phyloP scores from a whole-genome alignment of 2,329 filamentous ascomycete genomes.

The Cladosporium halotolerans region DNA sequence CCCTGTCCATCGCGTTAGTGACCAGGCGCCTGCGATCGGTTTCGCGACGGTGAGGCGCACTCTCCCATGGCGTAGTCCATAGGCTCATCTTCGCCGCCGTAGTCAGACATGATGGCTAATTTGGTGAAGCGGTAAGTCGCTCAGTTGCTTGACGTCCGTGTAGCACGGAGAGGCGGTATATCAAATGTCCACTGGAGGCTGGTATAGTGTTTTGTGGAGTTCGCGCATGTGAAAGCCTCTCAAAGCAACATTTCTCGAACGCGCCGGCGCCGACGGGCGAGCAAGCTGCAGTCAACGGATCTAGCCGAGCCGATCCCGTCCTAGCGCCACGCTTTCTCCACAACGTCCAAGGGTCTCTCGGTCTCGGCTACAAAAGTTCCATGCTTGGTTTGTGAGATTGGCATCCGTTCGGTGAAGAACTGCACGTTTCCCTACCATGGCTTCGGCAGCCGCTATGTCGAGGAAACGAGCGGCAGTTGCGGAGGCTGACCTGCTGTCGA shows the following conservation, averaged over 20 bases:
- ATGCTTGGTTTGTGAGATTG: background rate
- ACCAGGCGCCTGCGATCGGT: background rate
- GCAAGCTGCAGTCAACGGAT: conserved; percentile 4
- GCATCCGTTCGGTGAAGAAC: background rate
- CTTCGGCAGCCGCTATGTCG: conserved; percentile 9
- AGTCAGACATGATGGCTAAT: conserved; percentile 37
- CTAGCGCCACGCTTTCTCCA: conserved; percentile 2
- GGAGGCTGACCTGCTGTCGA: background rate
- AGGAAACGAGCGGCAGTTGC: conserved; percentile 6
- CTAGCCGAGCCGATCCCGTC: background rate
- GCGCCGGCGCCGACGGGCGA: background rate
- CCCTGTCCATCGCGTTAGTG: conserved; percentile 18
- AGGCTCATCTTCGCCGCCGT: conserved; percentile 36
- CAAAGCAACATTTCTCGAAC: conserved; percentile 8
- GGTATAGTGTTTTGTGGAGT: background rate
- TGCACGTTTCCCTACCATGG: conserved; percentile 1
- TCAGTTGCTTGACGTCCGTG: background rate
- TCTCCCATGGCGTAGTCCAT: conserved; percentile 31
- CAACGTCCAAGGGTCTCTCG: background rate
- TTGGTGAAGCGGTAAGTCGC: background rate
- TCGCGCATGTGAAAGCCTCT: conserved; percentile 10
- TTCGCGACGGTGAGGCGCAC: conserved; percentile 16
- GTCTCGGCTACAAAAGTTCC: conserved; percentile 5
- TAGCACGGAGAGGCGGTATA: background rate
- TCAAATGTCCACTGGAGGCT: background rate